phyloP scores from a whole-genome alignment of 106 monocot species.

The Dendrobium huoshanense region DNA sequence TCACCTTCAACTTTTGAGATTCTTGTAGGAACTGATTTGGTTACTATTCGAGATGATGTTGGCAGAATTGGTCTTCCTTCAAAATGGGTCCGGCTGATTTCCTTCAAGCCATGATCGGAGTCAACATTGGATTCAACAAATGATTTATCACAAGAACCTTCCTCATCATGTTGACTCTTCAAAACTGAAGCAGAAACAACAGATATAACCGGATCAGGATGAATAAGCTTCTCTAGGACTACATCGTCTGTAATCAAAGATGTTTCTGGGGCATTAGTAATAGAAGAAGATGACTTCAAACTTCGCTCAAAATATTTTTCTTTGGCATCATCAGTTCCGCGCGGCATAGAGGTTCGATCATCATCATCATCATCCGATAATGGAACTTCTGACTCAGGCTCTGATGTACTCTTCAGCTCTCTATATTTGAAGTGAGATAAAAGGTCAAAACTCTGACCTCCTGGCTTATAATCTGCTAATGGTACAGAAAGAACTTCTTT shows the following conservation, averaged over 20 bases:
- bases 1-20: conserved; percentile 14
- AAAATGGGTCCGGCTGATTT: conserved; percentile 41
- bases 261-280: neutral
- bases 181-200: conserved; percentile 9
- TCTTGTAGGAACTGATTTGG: conserved; percentile 19
- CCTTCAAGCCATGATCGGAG: conserved; percentile 35
- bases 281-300: neutral
- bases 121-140: too few species aligned
- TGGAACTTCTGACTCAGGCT: conserved; percentile 41
- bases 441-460: neutral
- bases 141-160: neutral
- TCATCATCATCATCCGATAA: conserved; percentile 25
- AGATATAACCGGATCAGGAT: conserved; percentile 13
- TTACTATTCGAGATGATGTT: conserved; percentile 11
- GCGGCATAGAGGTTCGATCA: neutral
- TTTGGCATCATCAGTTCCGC: conserved; percentile 17
- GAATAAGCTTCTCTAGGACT: conserved; percentile 32
- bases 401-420: conserved; percentile 34
- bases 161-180: conserved; percentile 8
- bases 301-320: conserved; percentile 14
- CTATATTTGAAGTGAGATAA: conserved; percentile 25
- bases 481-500: neutral
- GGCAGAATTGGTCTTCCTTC: conserved; percentile 7
- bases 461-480: conserved; percentile 7
- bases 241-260: conserved; percentile 8